Percentiles rank a stretch among this genome's conserved stretches.
Conservation (phyloP, 2,329 filamentous ascomycete genomes). For the Xylariomycetidae sp. region DNA sequence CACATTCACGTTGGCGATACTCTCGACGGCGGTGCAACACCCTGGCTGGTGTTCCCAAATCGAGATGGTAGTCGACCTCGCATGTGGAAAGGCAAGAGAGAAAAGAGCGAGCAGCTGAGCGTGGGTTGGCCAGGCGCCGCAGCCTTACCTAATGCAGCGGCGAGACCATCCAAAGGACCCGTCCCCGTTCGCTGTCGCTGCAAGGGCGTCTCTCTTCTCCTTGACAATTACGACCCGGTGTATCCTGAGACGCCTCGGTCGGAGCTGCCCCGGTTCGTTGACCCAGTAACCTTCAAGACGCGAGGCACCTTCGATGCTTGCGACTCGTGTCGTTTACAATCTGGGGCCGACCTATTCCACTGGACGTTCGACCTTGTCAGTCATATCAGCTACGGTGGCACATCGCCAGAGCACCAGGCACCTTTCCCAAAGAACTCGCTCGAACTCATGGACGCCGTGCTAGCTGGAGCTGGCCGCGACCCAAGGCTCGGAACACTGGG, state of each 20-base stretch:
- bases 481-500: conserved; percentile 37
- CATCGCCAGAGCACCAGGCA: conserved; percentile 1
- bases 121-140: conserved; percentile 24
- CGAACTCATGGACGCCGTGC: conserved; percentile 32
- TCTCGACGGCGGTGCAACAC: conserved; percentile 44
- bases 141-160: conserved; percentile 7
- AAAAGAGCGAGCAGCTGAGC: conserved; percentile 23
- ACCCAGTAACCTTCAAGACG: conserved; percentile 36
- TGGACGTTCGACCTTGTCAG: conserved; percentile 40
- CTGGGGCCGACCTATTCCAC: conserved; percentile 37
- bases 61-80: conserved; percentile 18
- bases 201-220: conserved; percentile 37
- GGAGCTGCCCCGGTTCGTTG: conserved; percentile 37
- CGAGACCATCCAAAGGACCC: conserved; percentile 11
- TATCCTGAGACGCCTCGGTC: conserved; percentile 20
- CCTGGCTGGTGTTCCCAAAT: conserved; percentile 38
- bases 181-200: conserved; percentile 41
- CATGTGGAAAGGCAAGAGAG: conserved; percentile 20
- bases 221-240: conserved; percentile 27
- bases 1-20: conserved; percentile 48
- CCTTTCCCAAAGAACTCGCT: conserved; percentile 25
- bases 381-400: conserved; percentile 31
- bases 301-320: conserved; percentile 39
- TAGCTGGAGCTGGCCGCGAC: conserved; percentile 22
- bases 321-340: conserved; percentile 40